Evolutionary conservation across 164 flowering plant species (phyloP).

Genomic region (Nymphaea thermarum): DNA sequence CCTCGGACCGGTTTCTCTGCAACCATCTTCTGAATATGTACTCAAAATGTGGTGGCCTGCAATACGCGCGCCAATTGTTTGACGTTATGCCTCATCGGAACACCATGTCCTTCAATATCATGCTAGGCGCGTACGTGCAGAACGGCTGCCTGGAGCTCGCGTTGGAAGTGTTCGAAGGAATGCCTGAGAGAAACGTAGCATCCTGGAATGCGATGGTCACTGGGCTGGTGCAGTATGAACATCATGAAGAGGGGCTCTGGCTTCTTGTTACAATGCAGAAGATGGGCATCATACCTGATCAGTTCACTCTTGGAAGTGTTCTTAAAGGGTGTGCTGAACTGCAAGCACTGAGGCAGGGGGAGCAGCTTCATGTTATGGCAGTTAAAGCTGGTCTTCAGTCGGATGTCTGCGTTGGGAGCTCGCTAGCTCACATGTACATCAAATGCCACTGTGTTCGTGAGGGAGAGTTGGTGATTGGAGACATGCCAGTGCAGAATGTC

Average conservation of each 20-base stretch:
- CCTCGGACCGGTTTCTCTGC: conserved; percentile 37
- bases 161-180: conserved; percentile 41
- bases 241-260: conserved; percentile 43
- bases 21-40: conserved; percentile 60
- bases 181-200: conserved; percentile 47
- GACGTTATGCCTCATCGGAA: conserved; percentile 39
- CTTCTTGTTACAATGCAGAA: conserved; percentile 25
- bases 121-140: conserved; percentile 40
- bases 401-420: conserved; percentile 50
- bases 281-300: conserved; percentile 14
- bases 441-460: conserved; percentile 38
- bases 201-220: conserved; percentile 71
- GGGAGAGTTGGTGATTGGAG: conserved; percentile 44
- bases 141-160: conserved; percentile 47
- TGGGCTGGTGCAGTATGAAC: conserved; percentile 37
- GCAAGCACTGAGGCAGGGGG: conserved; percentile 5
- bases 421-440: conserved; percentile 78
- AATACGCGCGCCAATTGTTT: conserved; percentile 21
- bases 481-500: conserved; percentile 44
- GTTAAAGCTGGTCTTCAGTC: conserved; percentile 36
- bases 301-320: conserved; percentile 20
- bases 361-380: conserved; percentile 31
- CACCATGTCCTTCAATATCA: conserved; percentile 55
- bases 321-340: conserved; percentile 18
- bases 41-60: conserved; percentile 33